Evolutionary conservation across 208 protist genomes (phyloP), one percentile per base, ranked within the genome.

Genomic region (Naegleria fowleri): DNA sequence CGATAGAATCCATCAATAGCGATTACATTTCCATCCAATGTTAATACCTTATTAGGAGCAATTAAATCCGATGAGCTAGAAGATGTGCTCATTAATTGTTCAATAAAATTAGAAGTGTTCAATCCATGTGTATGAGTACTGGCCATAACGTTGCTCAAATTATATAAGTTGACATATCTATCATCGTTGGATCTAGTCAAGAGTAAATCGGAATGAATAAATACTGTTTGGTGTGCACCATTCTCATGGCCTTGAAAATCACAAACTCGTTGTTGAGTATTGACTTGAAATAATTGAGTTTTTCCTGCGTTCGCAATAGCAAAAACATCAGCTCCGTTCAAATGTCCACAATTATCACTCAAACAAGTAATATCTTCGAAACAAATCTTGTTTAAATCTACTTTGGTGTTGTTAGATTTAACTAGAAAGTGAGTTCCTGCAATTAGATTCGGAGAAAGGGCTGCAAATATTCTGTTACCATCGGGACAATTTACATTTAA

Each of bases 331-430:
- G 55, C 55, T 29, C 55, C 55, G 19, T 67, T 67, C 55, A 67
- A 67, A 29, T 67, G 55, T 3, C 55, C 55, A 67, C 55, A 67
- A 19, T 67, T 67, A 29, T 67, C 55, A 67, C 55, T 67, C 55
- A 67, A 67, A 67, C 55, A 67, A 67, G 55, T 67, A 67, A 67
- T 67, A 67, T 67, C 55, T 67, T 67, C 55, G 55, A 67, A 67
- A 67, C 55, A 67, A 67, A 67, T 67, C 22, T 67, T 67, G 55
- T 67, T 15, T 67, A 67, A 67, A 67, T 67, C 55, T 22, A 67
- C 55, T 29, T 67, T 67, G 55, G 55, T 67, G 22, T 67, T 67
- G 22, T 67, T 67, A 29, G 55, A 67, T 29, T 67, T 67, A 29
- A 29, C 11, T 29, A 67, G 55, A 29, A 67, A 67, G 22, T 67